Evolutionary conservation across 768 basidiomycete genomes (phyloP).

Genomic region (Lentinus tigrinus): DNA sequence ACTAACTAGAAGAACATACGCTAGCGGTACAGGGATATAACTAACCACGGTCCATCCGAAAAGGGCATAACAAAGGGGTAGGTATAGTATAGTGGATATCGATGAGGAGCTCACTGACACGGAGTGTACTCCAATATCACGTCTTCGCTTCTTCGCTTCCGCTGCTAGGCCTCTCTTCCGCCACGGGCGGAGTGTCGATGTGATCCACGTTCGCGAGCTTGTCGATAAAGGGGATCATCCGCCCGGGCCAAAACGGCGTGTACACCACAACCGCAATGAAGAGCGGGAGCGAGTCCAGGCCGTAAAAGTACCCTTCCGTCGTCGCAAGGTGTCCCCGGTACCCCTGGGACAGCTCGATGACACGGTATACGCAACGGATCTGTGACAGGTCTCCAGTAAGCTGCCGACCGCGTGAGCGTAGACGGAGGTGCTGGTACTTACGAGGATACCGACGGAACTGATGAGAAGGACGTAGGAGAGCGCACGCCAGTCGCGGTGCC

Average conservation of each 20-base stretch:
- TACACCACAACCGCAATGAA: conserved; percentile 59
- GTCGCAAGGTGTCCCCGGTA: conserved; percentile 55
- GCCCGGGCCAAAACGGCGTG: conserved; percentile 63
- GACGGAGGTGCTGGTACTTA: conserved; percentile 30
- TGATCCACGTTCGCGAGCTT: neutral
- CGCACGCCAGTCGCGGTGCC: conserved; percentile 59
- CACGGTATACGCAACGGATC: conserved; percentile 65
- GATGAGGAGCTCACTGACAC: neutral
- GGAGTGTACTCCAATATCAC: neutral
- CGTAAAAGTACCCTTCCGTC: conserved; percentile 64
- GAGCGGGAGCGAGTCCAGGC: conserved; percentile 64
- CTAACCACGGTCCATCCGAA: too few relatives aligned
- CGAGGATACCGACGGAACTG: conserved; percentile 64
- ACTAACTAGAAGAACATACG: too few relatives aligned
- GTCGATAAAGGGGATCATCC: conserved; percentile 40
- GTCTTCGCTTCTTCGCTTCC: neutral
- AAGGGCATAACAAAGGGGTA: too few relatives aligned
- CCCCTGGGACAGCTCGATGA: conserved; percentile 60
- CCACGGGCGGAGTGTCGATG: neutral
- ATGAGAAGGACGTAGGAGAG: conserved; percentile 49
- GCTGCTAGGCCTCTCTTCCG: neutral
- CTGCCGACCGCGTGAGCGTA: neutral
- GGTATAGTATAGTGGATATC: too few relatives aligned
- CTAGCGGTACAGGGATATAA: too few relatives aligned
- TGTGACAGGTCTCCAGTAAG: conserved; percentile 25